Conservation (phyloP, 345 rosid genomes). For the Bruguiera sexangula region DNA sequence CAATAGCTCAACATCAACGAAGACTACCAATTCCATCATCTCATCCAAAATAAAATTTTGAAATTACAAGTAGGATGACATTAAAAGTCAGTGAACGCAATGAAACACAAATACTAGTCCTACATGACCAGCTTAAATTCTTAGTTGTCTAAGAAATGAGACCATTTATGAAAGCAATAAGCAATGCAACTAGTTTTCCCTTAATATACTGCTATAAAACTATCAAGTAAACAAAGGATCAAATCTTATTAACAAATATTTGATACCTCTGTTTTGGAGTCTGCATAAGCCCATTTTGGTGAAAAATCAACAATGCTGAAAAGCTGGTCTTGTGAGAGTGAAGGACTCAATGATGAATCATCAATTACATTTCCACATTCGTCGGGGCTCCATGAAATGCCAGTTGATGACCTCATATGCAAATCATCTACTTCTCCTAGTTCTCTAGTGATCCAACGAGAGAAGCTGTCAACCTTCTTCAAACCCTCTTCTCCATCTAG, state of each 20-base stretch:
- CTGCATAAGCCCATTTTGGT: conserved; percentile 77
- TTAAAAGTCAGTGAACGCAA: too few relatives aligned
- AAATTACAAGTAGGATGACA: too few relatives aligned
- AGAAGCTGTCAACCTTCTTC: conserved; percentile 89
- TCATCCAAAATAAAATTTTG: too few relatives aligned
- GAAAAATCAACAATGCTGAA: conserved; percentile 78
- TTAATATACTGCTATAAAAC: too few relatives aligned
- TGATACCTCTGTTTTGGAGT: conserved; percentile 64
- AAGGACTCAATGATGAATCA: conserved; percentile 58
- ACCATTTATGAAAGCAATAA: too few relatives aligned
- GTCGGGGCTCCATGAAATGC: conserved; percentile 59
- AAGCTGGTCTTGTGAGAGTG: conserved; percentile 79
- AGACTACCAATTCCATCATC: too few relatives aligned
- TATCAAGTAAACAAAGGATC: not conserved
- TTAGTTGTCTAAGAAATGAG: too few relatives aligned
- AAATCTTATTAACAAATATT: not conserved
- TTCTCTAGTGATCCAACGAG: conserved; percentile 91
- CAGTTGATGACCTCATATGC: conserved; percentile 49
- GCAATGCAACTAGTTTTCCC: too few relatives aligned
- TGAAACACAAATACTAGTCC: too few relatives aligned
- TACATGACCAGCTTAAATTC: too few relatives aligned
- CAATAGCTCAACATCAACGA: too few relatives aligned
- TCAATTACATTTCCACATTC: conserved; percentile 54
- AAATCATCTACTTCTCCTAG: conserved; percentile 78
- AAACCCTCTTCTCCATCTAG: conserved; percentile 55